Conservation (phyloP, 345 rosid species). For the Durio zibethinus region DNA sequence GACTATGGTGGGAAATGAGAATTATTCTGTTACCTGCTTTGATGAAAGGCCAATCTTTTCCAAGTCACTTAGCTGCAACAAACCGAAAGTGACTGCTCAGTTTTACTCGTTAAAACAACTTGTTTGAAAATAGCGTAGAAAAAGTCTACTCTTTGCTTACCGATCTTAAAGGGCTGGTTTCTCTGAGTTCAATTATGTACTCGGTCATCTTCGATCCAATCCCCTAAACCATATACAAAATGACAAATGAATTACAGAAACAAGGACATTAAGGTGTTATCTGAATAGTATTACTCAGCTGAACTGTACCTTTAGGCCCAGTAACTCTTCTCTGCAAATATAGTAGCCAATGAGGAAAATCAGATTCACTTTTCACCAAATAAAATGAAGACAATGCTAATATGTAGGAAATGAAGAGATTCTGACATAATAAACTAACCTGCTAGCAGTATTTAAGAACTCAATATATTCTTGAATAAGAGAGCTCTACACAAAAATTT, state of each 20-base stretch:
- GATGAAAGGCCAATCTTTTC: constrained; percentile 89
- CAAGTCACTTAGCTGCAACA: constrained; percentile 63
- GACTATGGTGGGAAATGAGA: not conserved
- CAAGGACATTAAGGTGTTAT: not conserved
- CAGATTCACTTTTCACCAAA: constrained; percentile 14
- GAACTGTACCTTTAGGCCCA: constrained; percentile 60
- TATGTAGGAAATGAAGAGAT: not conserved
- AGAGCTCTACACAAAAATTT: constrained; percentile 43
- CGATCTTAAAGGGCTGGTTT: constrained; percentile 59
- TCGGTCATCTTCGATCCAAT: constrained; percentile 79
- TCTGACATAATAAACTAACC: constrained; percentile 32
- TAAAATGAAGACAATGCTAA: not conserved
- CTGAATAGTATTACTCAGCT: not conserved
- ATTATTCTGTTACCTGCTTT: constrained; percentile 42
- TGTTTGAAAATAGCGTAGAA: not conserved
- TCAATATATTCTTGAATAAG: constrained; percentile 60
- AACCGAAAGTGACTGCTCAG: not conserved
- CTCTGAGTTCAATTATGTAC: constrained; percentile 64
- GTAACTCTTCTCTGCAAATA: constrained; percentile 66
- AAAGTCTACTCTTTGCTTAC: constrained; percentile 30
- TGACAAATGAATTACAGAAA: not conserved
- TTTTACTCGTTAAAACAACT: not conserved
- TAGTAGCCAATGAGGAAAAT: constrained; percentile 1
- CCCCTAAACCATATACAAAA: constrained; percentile 40
- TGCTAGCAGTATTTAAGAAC: constrained; percentile 71